A percentile compares a stretch with the other conserved stretches of the same genome.
These are phyloP conservation scores for Stephania yunnanensis DNA, from an alignment of 164 flowering plant genomes.

Conservation along the genomic window DNA sequence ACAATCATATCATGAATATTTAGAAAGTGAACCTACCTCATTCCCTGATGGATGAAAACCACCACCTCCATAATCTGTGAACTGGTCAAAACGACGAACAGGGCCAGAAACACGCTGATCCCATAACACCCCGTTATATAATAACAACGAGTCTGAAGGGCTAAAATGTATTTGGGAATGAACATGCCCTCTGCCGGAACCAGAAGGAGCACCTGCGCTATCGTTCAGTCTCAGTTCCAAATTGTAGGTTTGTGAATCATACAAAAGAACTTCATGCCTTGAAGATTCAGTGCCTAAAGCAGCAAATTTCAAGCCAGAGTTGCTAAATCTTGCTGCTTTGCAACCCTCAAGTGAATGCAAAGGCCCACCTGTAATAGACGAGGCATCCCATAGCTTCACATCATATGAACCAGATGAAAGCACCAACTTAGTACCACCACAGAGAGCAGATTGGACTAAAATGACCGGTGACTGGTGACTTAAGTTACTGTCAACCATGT, in stretches of 20 bases:
- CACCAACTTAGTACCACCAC: slow-evolving; percentile 51
- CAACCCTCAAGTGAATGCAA: slow-evolving; percentile 70
- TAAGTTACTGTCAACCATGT: slow-evolving; percentile 56
- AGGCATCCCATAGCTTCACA: slow-evolving; percentile 83
- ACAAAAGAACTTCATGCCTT: slow-evolving; percentile 64
- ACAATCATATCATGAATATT: neutral
- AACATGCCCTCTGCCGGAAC: slow-evolving; percentile 45
- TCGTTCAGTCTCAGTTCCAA: slow-evolving; percentile 57
- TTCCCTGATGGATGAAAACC: slow-evolving; percentile 99
- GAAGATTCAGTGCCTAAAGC: slow-evolving; percentile 61
- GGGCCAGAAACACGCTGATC: slow-evolving; percentile 67
- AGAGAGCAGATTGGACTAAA: slow-evolving; percentile 53
- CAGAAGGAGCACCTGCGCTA: slow-evolving; percentile 34
- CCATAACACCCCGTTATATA: slow-evolving; percentile 96
- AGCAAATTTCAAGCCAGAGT: slow-evolving; percentile 62
- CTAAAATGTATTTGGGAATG: slow-evolving; percentile 76
- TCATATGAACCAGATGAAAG: slow-evolving; percentile 80
- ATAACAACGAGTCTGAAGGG: slow-evolving; percentile 77
- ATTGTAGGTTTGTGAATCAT: slow-evolving; percentile 68
- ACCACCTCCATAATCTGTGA: slow-evolving; percentile 94
- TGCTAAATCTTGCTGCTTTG: slow-evolving; percentile 79
- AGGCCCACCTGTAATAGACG: slow-evolving; percentile 65
- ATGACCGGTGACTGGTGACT: slow-evolving; percentile 75
- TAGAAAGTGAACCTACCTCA: slow-evolving; percentile 55
- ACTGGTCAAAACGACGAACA: slow-evolving; percentile 83